These are phyloP conservation scores for Chrysoporthe puriensis DNA, from an alignment of 2,329 filamentous ascomycete species.

Conservation along the genomic window DNA sequence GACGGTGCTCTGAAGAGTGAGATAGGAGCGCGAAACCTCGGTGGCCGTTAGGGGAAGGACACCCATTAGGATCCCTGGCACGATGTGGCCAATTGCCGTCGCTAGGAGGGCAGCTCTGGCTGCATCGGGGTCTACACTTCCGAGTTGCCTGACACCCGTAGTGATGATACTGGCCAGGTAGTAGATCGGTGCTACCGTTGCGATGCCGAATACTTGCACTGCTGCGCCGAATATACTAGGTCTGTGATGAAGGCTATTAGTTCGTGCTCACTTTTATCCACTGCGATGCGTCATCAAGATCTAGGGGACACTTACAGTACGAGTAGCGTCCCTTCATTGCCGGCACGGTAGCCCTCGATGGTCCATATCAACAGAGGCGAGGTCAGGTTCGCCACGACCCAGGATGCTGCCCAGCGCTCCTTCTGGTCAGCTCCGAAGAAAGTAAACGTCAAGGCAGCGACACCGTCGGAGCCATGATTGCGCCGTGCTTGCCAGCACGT, in stretches of 20 bases:
- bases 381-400: slow-evolving; percentile 12
- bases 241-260: not conserved
- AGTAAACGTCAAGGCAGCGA: slow-evolving; percentile 11
- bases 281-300: not conserved
- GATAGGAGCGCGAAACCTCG: slow-evolving; percentile 19
- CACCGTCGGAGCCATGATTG: slow-evolving; percentile 2
- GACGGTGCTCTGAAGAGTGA: slow-evolving; percentile 15
- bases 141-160: not conserved
- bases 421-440: slow-evolving; percentile 15
- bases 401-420: slow-evolving; percentile 7
- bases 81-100: slow-evolving; percentile 15
- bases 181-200: slow-evolving; percentile 20
- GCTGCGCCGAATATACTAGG: not conserved
- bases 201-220: slow-evolving; percentile 20
- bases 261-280: not conserved
- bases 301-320: slow-evolving; percentile 3
- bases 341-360: slow-evolving; percentile 13
- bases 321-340: not conserved
- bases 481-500: slow-evolving; percentile 7
- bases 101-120: slow-evolving; percentile 20
- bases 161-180: slow-evolving; percentile 14
- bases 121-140: not conserved
- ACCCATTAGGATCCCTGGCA: slow-evolving; percentile 18
- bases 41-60: slow-evolving; percentile 22
- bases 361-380: slow-evolving; percentile 28